Evolutionary conservation across 1,284 basidiomycete species (phyloP).

Genomic region (Pyrrhoderma noxium): DNA sequence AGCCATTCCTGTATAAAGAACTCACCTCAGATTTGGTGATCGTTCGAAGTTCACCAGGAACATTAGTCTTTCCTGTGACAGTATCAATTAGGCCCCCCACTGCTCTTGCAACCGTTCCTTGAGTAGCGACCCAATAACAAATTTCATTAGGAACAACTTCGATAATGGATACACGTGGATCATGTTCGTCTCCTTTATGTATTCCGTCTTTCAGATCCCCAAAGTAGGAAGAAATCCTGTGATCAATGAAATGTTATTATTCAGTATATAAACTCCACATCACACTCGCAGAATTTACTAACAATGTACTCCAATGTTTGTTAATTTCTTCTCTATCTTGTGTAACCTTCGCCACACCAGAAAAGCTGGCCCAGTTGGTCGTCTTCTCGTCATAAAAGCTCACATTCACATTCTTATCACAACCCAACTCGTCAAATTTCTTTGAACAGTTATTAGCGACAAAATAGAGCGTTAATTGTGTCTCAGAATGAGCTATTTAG

Average conservation of each 20-base stretch:
- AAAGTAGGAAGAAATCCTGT: constrained; percentile 72
- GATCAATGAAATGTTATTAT: constrained; percentile 9
- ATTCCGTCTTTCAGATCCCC: constrained; percentile 83
- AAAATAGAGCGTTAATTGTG: constrained; percentile 56
- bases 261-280: too few relatives aligned
- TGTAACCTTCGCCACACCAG: constrained; percentile 64
- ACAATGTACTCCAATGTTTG: constrained; percentile 62
- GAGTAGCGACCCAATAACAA: constrained; percentile 63
- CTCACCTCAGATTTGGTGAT: constrained; percentile 57
- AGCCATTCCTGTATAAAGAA: too few relatives aligned
- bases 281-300: too few relatives aligned
- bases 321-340: constrained; percentile 61
- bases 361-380: constrained; percentile 82
- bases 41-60: constrained; percentile 56
- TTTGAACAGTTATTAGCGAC: constrained; percentile 70
- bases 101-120: constrained; percentile 38
- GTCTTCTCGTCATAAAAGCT: constrained; percentile 66
- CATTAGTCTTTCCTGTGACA: constrained; percentile 46
- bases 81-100: constrained; percentile 49
- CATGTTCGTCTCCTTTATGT: constrained; percentile 74
- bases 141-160: constrained; percentile 80
- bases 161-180: constrained; percentile 78
- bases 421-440: constrained; percentile 73
- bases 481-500: constrained; percentile 37
- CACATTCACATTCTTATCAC: constrained; percentile 75